Percentiles rank a stretch among this genome's conserved stretches.
Conservation (phyloP, 2,329 filamentous ascomycete genomes). For the Aureobasidium mangrovei region DNA sequence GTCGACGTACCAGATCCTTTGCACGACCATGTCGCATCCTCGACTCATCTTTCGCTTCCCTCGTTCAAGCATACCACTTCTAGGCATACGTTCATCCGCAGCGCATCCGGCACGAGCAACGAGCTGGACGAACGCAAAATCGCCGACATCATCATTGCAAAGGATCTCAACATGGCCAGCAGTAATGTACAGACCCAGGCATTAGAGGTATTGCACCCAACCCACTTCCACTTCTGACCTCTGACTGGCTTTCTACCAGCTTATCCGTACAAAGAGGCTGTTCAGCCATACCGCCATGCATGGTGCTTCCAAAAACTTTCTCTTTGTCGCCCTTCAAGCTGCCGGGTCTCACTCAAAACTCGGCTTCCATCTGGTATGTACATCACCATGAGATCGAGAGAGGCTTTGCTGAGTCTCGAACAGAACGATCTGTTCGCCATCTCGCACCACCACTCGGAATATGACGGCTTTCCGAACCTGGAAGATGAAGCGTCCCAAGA, state of each 20-base stretch:
- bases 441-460: slow-evolving; percentile 70
- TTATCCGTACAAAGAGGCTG: slow-evolving; percentile 71
- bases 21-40: background rate
- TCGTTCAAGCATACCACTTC: slow-evolving; percentile 3
- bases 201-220: slow-evolving; percentile 34
- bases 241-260: slow-evolving; percentile 34
- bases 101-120: slow-evolving; percentile 13
- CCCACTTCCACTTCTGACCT: slow-evolving; percentile 23
- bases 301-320: slow-evolving; percentile 64
- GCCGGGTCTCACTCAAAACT: slow-evolving; percentile 29
- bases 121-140: slow-evolving; percentile 47
- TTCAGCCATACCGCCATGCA: slow-evolving; percentile 68
- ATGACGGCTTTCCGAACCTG: slow-evolving; percentile 65
- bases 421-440: slow-evolving; percentile 76
- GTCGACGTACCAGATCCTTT: slow-evolving; percentile 22
- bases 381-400: background rate
- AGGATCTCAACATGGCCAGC: slow-evolving; percentile 66
- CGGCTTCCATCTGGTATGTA: slow-evolving; percentile 31
- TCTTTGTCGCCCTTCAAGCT: slow-evolving; percentile 67
- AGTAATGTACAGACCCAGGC: slow-evolving; percentile 74
- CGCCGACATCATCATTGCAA: slow-evolving; percentile 75
- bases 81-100: slow-evolving; percentile 2
- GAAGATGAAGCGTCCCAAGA: slow-evolving; percentile 43
- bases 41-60: background rate
- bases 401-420: background rate